Conservation (phyloP, 257 asterid species). For the Solanum phureja region DNA sequence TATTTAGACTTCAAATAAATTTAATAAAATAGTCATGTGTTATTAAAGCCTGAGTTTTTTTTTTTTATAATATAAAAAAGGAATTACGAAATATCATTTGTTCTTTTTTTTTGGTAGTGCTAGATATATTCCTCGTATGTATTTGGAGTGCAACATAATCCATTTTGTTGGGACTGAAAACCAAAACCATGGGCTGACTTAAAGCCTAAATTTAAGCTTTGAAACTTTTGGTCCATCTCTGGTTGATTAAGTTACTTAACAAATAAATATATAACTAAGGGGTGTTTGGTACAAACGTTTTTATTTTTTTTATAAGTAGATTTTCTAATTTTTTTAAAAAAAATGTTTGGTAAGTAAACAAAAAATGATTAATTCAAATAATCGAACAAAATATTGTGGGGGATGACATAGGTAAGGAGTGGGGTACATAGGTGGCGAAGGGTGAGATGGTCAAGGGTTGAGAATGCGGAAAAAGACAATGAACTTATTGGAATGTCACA, state of each 20-base stretch:
- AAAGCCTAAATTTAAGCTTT: background rate
- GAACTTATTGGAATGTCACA: background rate
- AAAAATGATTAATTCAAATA: background rate
- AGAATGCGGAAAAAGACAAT: background rate
- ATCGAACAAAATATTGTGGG: background rate
- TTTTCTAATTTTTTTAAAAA: background rate
- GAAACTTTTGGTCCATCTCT: background rate
- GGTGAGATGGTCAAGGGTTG: background rate
- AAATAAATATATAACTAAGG: background rate
- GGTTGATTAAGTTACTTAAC: background rate
- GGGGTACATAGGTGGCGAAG: background rate
- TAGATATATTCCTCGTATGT: background rate
- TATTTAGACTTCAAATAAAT: background rate
- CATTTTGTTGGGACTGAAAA: background rate
- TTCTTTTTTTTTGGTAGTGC: background rate
- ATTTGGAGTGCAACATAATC: background rate
- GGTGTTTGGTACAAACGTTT: background rate
- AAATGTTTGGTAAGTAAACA: background rate
- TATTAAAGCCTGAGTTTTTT: background rate
- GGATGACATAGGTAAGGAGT: background rate
- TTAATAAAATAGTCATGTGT: background rate
- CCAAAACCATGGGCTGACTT: background rate
- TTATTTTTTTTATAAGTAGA: background rate
- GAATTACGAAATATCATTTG: background rate
- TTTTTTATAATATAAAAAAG: no score